Conservation (phyloP, 768 basidiomycete genomes). For the Boletus coccyginus region DNA sequence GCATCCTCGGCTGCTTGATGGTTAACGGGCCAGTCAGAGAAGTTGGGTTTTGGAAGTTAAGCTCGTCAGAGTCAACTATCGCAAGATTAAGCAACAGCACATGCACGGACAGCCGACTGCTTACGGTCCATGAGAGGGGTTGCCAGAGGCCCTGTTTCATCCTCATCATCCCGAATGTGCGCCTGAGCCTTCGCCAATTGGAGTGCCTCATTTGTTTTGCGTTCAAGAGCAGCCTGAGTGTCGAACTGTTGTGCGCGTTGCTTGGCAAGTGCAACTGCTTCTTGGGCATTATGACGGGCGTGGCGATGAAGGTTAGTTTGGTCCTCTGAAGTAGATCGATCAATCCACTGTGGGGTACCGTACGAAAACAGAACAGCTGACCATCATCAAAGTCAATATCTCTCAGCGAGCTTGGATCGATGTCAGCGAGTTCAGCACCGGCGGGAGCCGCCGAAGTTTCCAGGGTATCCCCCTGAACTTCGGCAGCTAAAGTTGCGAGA, state of each 20-base stretch:
- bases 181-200: conserved; percentile 58
- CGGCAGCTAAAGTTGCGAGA: conserved; percentile 52
- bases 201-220: conserved; percentile 77
- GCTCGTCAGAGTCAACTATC: conserved; percentile 90
- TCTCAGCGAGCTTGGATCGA: conserved; percentile 49
- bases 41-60: conserved; percentile 99
- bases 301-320: conserved; percentile 81
- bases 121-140: conserved; percentile 70
- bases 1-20: conserved; percentile 90
- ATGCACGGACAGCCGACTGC: conserved; percentile 24
- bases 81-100: background rate
- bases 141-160: conserved; percentile 34
- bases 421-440: conserved; percentile 57
- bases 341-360: background rate
- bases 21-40: conserved; percentile 81
- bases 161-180: conserved; percentile 40
- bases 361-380: conserved; percentile 33
- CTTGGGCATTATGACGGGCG: conserved; percentile 86
- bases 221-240: conserved; percentile 71
- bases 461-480: conserved; percentile 62
- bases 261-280: conserved; percentile 76
- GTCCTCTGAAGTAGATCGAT: conserved; percentile 57
- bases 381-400: conserved; percentile 93
- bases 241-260: conserved; percentile 86
- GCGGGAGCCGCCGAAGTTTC: conserved; percentile 45